These are phyloP conservation scores for Moniliella sp. DNA, from an alignment of 1,284 basidiomycete genomes.

Conservation along the genomic window DNA sequence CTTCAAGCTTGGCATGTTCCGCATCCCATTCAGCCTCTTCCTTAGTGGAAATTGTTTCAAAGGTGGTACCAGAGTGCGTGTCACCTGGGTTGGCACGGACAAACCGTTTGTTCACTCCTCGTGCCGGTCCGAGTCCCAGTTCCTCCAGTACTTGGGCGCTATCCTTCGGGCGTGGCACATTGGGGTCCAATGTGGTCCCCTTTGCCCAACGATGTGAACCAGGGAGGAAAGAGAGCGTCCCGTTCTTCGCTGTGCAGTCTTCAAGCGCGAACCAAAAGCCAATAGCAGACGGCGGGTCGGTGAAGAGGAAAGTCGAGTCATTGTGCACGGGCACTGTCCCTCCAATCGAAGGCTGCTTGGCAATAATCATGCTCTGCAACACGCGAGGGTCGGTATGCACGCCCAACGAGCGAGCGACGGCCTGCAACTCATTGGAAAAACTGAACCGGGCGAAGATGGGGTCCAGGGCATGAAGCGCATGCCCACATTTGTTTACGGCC, in stretches of 20 bases:
- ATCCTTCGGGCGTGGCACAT: slow-evolving; percentile 2
- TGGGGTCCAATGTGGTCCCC: background rate
- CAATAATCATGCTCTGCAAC: slow-evolving; percentile 66
- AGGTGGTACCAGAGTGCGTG: slow-evolving; percentile 9
- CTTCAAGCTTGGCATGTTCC: slow-evolving; percentile 6
- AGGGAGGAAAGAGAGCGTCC: slow-evolving; percentile 15
- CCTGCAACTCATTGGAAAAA: slow-evolving; percentile 7
- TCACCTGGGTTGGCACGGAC: slow-evolving; percentile 7
- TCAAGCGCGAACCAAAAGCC: slow-evolving; percentile 92
- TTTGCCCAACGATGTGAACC: slow-evolving; percentile 11
- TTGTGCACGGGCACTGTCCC: slow-evolving; percentile 36
- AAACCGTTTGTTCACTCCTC: slow-evolving; percentile 20
- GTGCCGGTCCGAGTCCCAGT: slow-evolving; percentile 4
- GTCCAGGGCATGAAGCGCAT: slow-evolving; percentile 55
- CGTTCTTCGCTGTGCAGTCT: slow-evolving; percentile 34
- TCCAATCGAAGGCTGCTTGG: slow-evolving; percentile 32
- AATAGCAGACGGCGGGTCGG: slow-evolving; percentile 65
- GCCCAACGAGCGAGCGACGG: slow-evolving; percentile 9
- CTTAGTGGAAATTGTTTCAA: slow-evolving; percentile 3
- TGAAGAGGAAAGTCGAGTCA: slow-evolving; percentile 49
- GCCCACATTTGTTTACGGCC: slow-evolving; percentile 19
- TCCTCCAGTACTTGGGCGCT: slow-evolving; percentile 1
- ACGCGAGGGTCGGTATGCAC: slow-evolving; percentile 38
- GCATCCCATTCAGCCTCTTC: slow-evolving; percentile 14
- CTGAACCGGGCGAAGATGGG: slow-evolving; percentile 42